Conservation (phyloP, 352 stramenopile species). For the Phytopythium boreale region DNA sequence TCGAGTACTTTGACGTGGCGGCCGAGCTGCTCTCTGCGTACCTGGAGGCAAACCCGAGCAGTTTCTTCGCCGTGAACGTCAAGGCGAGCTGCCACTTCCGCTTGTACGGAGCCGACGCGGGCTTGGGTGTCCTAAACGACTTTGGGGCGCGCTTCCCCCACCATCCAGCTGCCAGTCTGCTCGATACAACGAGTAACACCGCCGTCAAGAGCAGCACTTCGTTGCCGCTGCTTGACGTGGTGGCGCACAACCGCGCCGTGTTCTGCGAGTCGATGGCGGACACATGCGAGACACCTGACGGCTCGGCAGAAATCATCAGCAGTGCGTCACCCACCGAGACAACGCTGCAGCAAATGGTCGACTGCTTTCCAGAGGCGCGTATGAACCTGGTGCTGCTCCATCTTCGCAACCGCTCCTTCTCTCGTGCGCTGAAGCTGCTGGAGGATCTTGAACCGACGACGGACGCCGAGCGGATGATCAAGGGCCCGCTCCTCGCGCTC, state of each 20-base stretch:
- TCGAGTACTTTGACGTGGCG: slow-evolving; percentile 71
- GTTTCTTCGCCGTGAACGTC: slow-evolving; percentile 70
- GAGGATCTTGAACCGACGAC: slow-evolving; percentile 48
- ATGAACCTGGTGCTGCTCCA: slow-evolving; percentile 57
- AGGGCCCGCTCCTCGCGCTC: slow-evolving; percentile 53
- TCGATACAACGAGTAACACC: not conserved
- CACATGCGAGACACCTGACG: not conserved
- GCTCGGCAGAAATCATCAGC: not conserved
- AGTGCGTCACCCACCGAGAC: not conserved
- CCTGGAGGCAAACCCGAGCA: slow-evolving; percentile 38
- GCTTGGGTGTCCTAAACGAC: slow-evolving; percentile 81
- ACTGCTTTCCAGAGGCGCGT: slow-evolving; percentile 24
- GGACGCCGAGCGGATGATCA: slow-evolving; percentile 43
- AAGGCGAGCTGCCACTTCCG: slow-evolving; percentile 62
- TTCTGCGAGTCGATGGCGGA: slow-evolving; percentile 31
- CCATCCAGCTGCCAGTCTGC: slow-evolving; percentile 21
- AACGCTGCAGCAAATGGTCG: not conserved
- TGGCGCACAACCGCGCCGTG: slow-evolving; percentile 50
- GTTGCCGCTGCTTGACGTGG: slow-evolving; percentile 25
- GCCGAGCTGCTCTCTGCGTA: slow-evolving; percentile 64
- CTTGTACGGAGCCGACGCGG: slow-evolving; percentile 50
- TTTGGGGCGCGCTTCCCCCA: slow-evolving; percentile 52
- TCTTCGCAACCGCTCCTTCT: slow-evolving; percentile 44
- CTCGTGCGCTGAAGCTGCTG: slow-evolving; percentile 52
- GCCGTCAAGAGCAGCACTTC: not conserved